Evolutionary conservation across 2,329 filamentous ascomycete species (phyloP).

Genomic region (Fusarium brevicatenulatum): DNA sequence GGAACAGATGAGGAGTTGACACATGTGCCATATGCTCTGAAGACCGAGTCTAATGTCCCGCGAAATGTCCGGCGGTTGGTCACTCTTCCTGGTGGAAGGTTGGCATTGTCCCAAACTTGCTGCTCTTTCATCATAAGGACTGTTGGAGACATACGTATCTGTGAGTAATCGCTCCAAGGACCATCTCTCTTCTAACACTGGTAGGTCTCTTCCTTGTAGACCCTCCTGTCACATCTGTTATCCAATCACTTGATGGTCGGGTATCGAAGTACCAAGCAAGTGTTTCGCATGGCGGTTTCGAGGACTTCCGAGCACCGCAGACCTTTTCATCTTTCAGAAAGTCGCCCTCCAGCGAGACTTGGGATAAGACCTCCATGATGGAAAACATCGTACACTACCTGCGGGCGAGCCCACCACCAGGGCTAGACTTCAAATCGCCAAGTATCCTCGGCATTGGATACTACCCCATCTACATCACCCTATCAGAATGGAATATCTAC

Average conservation of each 20-base stretch:
- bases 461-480: not conserved
- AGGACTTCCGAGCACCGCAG: not conserved
- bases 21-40: fast-evolving
- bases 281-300: fast-evolving
- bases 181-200: too few relatives aligned
- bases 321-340: fast-evolving
- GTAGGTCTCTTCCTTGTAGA: not conserved
- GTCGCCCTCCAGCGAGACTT: fast-evolving
- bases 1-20: fast-evolving
- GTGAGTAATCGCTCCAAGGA: not conserved
- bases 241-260: fast-evolving
- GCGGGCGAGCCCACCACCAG: fast-evolving
- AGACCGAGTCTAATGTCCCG: fast-evolving
- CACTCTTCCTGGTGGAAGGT: not conserved
- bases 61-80: fast-evolving
- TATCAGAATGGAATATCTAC: not conserved
- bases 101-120: fast-evolving
- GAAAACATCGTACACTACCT: not conserved
- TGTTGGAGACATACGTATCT: fast-evolving
- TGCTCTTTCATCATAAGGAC: not conserved
- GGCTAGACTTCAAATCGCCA: fast-evolving
- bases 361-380: fast-evolving
- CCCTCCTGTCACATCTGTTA: not conserved
- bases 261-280: fast-evolving
- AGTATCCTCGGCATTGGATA: not conserved